Evolutionary conservation across 2,329 filamentous ascomycete genomes (phyloP).

Genomic region (Thelonectria olida): DNA sequence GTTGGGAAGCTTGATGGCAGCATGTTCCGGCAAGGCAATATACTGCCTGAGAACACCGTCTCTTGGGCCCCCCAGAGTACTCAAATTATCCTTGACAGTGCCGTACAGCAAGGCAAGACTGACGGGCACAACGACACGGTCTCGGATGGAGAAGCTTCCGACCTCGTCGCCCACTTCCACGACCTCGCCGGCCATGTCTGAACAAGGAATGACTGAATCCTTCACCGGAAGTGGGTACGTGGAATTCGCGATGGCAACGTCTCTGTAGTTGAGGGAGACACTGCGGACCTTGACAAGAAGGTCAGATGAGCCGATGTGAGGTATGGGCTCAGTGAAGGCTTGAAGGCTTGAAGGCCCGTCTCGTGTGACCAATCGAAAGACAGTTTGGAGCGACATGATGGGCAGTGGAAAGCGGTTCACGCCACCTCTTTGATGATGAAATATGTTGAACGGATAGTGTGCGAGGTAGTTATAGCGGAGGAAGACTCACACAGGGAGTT

Average conservation of each 20-base stretch:
- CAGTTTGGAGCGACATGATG: background rate
- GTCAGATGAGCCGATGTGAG: slow-evolving; percentile 34
- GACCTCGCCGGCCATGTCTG: slow-evolving; percentile 48
- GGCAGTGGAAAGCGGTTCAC: no score
- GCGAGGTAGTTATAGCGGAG: no score
- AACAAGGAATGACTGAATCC: slow-evolving; percentile 46
- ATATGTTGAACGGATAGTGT: no score
- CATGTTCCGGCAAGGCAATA: slow-evolving; percentile 50
- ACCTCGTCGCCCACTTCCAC: slow-evolving; percentile 41
- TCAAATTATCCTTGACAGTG: slow-evolving; percentile 22
- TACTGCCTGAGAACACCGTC: slow-evolving; percentile 55
- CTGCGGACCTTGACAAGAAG: slow-evolving; percentile 43
- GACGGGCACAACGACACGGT: slow-evolving; percentile 42
- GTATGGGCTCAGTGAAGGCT: slow-evolving; percentile 36
- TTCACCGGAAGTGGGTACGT: slow-evolving; percentile 45
- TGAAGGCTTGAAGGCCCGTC: background rate
- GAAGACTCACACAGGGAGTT: no score
- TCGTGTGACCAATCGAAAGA: background rate
- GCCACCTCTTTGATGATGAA: no score
- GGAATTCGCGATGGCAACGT: slow-evolving; percentile 40
- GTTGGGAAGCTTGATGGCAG: slow-evolving; percentile 51
- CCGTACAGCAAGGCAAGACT: slow-evolving; percentile 40
- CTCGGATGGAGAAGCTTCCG: slow-evolving; percentile 39
- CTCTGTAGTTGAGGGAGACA: slow-evolving; percentile 48
- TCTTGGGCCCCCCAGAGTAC: slow-evolving; percentile 39